Base-by-base conservation (phyloP, 208 protist genomes). In the Trypanosoma congolense region DNA sequence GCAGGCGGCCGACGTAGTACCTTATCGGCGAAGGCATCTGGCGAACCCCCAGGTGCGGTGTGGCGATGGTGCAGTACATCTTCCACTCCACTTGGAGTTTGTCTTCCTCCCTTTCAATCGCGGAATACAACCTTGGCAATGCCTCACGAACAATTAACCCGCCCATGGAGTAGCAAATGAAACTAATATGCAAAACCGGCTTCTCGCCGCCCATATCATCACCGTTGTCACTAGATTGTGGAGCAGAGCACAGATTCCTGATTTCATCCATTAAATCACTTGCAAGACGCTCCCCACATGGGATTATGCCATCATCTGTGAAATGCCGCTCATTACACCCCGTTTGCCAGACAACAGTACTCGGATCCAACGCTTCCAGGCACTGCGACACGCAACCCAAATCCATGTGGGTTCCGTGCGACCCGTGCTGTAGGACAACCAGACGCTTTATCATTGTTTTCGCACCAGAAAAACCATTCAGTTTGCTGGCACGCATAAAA, bases 351-450 rank as follows among this genome's bases (percentile, higher is more conserved):
- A 87, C 57, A 18, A 83, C 43, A 2, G 59, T 31, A 30, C 45
- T 26, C 10, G 24, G 10, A 28, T 56, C 40, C 42, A 47, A 16
- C 2, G 49, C 21, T 26, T 40, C 10, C 21, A 64, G 28, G 33
- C 38, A 43, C 21, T 33, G 36, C 21, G 48, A 44, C 10, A 83
- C 48, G 28, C 69, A 77, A 9, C 62, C 14, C 1, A 87, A 74
- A 61, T 90, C 78, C 0, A 22, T 3, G 12, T 61, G 55, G 2
- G 58, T 65, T 19, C 73, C 74, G 40, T 74, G 74, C 30, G 80
- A 87, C 30, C 83, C 83, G 52, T 90, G 78, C 47, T 90, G 75
- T 0, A 87, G 58, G 4, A 87, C 50, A 33, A 90, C 67, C 21
- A 85, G 66, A 42, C 55, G 45, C n/a, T 55, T 41, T 29, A 26